These are phyloP conservation scores for Apostasia ramifera DNA, from an alignment of 106 monocot genomes.

Conservation along the genomic window DNA sequence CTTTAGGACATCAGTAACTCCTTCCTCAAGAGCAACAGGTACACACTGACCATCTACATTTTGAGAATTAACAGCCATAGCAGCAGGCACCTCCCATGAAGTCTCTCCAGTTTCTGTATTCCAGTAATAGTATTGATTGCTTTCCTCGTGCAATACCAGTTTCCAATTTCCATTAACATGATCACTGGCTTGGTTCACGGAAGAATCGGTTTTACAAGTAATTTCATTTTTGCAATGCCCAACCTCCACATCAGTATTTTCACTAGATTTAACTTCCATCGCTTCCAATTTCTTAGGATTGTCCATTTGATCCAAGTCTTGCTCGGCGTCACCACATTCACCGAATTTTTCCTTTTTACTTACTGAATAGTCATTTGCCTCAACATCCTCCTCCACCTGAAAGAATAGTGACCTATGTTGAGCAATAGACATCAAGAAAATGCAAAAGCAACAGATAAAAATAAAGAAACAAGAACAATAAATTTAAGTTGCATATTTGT, in stretches of 20 bases:
- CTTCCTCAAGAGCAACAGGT: constrained; percentile 19
- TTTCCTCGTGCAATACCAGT: constrained; percentile 72
- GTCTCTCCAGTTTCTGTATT: constrained; percentile 93
- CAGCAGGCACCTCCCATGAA: constrained; percentile 79
- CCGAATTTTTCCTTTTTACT: constrained; percentile 14
- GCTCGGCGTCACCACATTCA: constrained; percentile 11
- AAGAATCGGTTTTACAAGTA: constrained; percentile 16
- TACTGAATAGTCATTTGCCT: constrained; percentile 3
- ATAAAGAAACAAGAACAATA: too few species aligned
- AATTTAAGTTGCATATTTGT: too few species aligned
- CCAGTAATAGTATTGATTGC: constrained; percentile 87
- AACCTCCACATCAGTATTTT: constrained; percentile 5
- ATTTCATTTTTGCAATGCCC: constrained; percentile 14
- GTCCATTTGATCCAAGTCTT: constrained; percentile 13
- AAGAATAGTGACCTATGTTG: neutral
- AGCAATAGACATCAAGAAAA: neutral
- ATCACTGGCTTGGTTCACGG: constrained; percentile 31
- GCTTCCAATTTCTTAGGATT: neutral
- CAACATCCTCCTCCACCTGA: constrained; percentile 26
- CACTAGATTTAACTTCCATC: constrained; percentile 12
- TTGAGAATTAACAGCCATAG: constrained; percentile 16
- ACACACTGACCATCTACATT: constrained; percentile 13
- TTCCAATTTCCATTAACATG: constrained; percentile 73
- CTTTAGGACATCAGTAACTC: constrained; percentile 4
- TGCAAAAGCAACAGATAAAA: neutral